Conservation (phyloP, 2,329 filamentous ascomycete species). For the Tricladium varicosporioides region DNA sequence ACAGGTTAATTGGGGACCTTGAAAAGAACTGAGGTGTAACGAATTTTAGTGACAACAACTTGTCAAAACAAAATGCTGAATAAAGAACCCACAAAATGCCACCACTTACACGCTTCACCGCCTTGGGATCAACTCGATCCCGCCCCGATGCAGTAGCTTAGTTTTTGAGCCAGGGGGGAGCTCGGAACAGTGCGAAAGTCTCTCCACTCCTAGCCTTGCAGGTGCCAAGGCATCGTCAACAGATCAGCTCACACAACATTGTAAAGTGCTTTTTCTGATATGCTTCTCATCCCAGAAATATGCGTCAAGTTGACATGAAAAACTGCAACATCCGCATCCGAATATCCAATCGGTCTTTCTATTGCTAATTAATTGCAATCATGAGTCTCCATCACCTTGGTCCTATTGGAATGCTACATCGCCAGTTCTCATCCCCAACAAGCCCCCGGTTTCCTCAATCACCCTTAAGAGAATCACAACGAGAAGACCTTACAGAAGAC, state of each 20-base stretch:
- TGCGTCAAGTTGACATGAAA: neutral
- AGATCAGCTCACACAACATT: constrained; percentile 10
- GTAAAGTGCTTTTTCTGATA: neutral
- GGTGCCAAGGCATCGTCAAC: neutral
- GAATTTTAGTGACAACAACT: no score
- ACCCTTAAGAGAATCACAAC: constrained; percentile 3
- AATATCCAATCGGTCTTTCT: neutral
- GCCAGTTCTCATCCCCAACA: constrained; percentile 26
- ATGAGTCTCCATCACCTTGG: constrained; percentile 31
- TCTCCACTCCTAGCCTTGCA: neutral
- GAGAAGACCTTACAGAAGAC: constrained; percentile 26
- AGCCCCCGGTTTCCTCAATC: constrained; percentile 10
- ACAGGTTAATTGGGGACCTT: no score
- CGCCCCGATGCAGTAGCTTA: no score
- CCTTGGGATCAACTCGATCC: no score
- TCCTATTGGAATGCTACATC: constrained; percentile 26
- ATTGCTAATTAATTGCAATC: neutral
- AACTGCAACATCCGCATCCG: neutral
- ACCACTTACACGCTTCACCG: no score
- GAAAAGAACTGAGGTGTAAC: no score
- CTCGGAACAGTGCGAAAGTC: neutral
- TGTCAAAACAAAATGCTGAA: no score
- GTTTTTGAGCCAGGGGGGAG: no score
- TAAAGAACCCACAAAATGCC: no score
- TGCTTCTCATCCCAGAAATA: neutral